Evolutionary conservation across 176 grass and related monocot genomes (phyloP).

Genomic region (Eragrostis curvula): DNA sequence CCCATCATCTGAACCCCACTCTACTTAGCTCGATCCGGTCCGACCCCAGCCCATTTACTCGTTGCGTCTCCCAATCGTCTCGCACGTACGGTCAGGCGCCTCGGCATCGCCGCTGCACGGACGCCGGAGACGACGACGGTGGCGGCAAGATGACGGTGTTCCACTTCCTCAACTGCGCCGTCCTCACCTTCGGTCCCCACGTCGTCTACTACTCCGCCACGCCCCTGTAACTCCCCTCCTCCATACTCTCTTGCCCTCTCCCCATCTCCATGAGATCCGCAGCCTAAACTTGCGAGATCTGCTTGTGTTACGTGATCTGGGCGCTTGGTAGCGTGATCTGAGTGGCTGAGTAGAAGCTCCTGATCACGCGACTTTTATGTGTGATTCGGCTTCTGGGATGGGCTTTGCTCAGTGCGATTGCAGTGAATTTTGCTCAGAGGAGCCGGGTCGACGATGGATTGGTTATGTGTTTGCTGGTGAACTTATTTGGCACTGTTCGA

Average conservation of each 20-base stretch:
- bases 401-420: neutral
- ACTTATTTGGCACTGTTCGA: neutral
- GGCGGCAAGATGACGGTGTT: constrained; percentile 84
- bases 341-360: neutral
- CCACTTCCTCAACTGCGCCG: constrained; percentile 98
- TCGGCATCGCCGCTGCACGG: constrained; percentile 41
- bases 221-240: constrained; percentile 58
- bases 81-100: constrained; percentile 10
- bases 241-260: neutral
- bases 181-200: constrained; percentile 97
- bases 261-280: constrained; percentile 36
- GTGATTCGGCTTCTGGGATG: neutral
- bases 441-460: neutral
- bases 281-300: constrained; percentile 37
- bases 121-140: constrained; percentile 36
- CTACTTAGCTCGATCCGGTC: neutral
- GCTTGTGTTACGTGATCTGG: neutral
- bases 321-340: constrained; percentile 6
- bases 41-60: constrained; percentile 30
- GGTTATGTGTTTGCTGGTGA: neutral
- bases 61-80: neutral
- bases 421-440: constrained; percentile 20
- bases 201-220: constrained; percentile 98
- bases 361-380: neutral
- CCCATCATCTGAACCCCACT: neutral